These are phyloP conservation scores for Mycena galopus DNA, from an alignment of 768 basidiomycete genomes.

Conservation along the genomic window DNA sequence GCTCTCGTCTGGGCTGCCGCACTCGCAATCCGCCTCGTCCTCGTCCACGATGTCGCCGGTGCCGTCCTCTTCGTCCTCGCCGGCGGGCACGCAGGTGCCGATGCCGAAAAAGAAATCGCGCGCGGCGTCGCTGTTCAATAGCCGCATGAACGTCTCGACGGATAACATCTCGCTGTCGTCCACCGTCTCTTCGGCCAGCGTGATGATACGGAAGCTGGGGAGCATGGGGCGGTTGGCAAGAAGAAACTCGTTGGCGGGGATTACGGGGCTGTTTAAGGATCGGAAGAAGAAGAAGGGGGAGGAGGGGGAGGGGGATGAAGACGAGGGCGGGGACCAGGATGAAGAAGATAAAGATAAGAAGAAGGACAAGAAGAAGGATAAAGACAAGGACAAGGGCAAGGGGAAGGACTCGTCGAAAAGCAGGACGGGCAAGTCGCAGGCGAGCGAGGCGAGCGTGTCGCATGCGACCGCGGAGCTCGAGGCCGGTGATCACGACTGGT, in stretches of 20 bases:
- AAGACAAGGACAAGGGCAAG: slow-evolving; percentile 55
- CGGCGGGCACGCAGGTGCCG: slow-evolving; percentile 16
- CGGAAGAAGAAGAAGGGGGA: slow-evolving; percentile 70
- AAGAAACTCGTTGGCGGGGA: slow-evolving; percentile 89
- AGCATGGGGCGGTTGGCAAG: slow-evolving; percentile 90
- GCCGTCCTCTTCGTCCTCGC: not conserved
- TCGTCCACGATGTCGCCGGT: slow-evolving; percentile 2
- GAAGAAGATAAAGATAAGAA: slow-evolving; percentile 66
- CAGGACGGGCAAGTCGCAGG: slow-evolving; percentile 74
- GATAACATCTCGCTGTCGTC: slow-evolving; percentile 97
- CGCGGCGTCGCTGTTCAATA: slow-evolving; percentile 86
- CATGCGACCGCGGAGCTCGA: slow-evolving; percentile 91
- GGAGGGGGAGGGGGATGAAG: slow-evolving; percentile 50
- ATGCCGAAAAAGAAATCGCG: slow-evolving; percentile 77
- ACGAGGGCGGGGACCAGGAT: slow-evolving; percentile 60
- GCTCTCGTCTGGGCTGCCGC: not conserved
- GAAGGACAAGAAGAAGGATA: slow-evolving; percentile 76
- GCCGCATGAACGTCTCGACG: slow-evolving; percentile 87
- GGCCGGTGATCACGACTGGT: slow-evolving; percentile 77
- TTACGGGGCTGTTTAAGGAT: slow-evolving; percentile 95
- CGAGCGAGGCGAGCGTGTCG: slow-evolving; percentile 78
- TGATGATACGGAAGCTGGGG: slow-evolving; percentile 97
- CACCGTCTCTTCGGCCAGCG: slow-evolving; percentile 93
- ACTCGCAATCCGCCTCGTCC: not conserved
- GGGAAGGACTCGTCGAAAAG: slow-evolving; percentile 54